A percentile compares a stretch with the other conserved stretches of the same genome.
phyloP scores from a whole-genome alignment of 306 rosid species.

The Begonia masoniana region DNA sequence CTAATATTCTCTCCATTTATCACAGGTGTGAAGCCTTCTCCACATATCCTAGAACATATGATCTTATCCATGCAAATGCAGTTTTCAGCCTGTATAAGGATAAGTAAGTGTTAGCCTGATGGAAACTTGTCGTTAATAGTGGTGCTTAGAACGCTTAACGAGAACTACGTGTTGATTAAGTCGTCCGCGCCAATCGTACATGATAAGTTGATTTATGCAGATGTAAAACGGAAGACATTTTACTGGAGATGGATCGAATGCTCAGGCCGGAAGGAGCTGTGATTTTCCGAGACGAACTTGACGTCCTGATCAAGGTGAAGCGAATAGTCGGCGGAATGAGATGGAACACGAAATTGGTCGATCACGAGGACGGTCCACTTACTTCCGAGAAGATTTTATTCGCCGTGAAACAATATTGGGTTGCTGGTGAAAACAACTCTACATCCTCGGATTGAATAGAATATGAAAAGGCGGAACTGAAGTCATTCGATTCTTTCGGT shows the following conservation, averaged over 20 bases:
- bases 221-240: slow-evolving; percentile 50
- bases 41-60: slow-evolving; percentile 87
- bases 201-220: slow-evolving; percentile 16
- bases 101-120: too few relatives aligned
- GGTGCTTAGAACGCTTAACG: too few relatives aligned
- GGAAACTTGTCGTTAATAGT: too few relatives aligned
- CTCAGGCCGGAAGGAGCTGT: slow-evolving; percentile 77
- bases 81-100: slow-evolving; percentile 66
- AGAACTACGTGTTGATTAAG: too few relatives aligned
- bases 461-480: not conserved
- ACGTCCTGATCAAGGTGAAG: slow-evolving; percentile 37
- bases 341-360: slow-evolving; percentile 61
- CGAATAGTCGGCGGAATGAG: slow-evolving; percentile 59
- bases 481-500: too few relatives aligned
- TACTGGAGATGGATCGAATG: slow-evolving; percentile 76
- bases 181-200: too few relatives aligned
- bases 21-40: slow-evolving; percentile 83
- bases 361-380: slow-evolving; percentile 78
- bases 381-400: slow-evolving; percentile 36
- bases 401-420: slow-evolving; percentile 38
- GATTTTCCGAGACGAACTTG: slow-evolving; percentile 54
- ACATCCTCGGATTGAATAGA: slow-evolving; percentile 21
- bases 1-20: too few relatives aligned
- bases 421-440: slow-evolving; percentile 37
- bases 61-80: slow-evolving; percentile 71